Evolutionary conservation across 139 green algal genomes (phyloP).

Genomic region (Nannochloris sp.): DNA sequence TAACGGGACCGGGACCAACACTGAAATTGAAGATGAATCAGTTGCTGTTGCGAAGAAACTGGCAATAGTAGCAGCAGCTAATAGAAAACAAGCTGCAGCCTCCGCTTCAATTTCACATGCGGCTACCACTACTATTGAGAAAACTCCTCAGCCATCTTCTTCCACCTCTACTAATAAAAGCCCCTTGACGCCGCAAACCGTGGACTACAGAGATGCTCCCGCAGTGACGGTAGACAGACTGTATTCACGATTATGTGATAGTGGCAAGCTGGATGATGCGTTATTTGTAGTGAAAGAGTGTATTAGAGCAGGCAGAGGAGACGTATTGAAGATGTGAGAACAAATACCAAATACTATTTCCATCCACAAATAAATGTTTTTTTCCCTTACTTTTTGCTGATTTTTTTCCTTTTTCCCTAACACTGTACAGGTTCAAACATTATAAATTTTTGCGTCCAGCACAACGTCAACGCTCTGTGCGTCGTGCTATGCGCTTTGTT

Average conservation of each 20-base stretch:
- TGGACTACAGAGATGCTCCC: too few relatives aligned
- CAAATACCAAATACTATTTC: neutral
- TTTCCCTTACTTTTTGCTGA: neutral
- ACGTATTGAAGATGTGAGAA: conserved; percentile 24
- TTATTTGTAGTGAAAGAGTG: conserved; percentile 41
- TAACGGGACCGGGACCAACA: too few relatives aligned
- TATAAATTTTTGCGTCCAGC: conserved; percentile 36
- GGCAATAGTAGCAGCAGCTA: neutral
- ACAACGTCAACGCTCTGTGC: conserved; percentile 8
- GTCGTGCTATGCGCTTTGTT: conserved; percentile 40
- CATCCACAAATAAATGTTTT: neutral
- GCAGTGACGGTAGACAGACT: too few relatives aligned
- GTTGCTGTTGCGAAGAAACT: neutral
- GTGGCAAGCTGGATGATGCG: conserved; percentile 26
- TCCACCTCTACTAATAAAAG: too few relatives aligned
- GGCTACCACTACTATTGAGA: neutral
- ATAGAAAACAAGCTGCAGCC: neutral
- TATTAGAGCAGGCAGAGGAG: conserved; percentile 25
- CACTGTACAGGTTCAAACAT: conserved; percentile 33
- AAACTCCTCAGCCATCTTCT: too few relatives aligned
- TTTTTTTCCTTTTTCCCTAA: too few relatives aligned
- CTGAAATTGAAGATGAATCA: neutral
- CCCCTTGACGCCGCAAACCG: too few relatives aligned
- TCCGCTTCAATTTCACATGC: neutral
- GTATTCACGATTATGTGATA: neutral